Base-by-base conservation (phyloP, 345 rosid genomes). In the Rhodamnia argentea region DNA sequence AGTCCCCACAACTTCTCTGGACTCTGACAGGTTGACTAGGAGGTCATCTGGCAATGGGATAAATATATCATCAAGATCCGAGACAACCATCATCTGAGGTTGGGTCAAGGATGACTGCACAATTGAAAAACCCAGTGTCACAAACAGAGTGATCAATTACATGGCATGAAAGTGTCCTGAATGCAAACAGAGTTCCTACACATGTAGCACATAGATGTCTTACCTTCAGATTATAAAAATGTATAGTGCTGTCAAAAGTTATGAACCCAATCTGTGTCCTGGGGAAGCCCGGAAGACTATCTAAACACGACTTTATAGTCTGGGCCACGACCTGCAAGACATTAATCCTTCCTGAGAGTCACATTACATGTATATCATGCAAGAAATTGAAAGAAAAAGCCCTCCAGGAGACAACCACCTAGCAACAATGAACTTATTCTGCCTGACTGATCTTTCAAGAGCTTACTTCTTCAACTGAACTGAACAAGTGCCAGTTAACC, bases 71-170 rank as follows among this genome's bases (percentile, higher is more conserved):
- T 98, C 99, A 57, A 96, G 92, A 90, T 98, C 99, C 7, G 99
- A 93, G 86, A 98, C 97, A 85, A 98, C 99, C 98, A 98, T 95
- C 99, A 98, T 96, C 88, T 98, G 99, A 89, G 99, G 98, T 89
- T 96, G 99, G 59, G 94, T 93, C 92, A 98, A 90, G 84, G 99
- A 96, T 86, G 99, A 95, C 99, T 98, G 95, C 94, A 91, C 55
- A 84, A 52, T 22, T 18, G 7, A 32, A 70, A 70, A 70, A 70
- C 78, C 78, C 78, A 70, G 47, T 18, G 84, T 85, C 89, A 90
- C 85, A 86, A 40, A 78, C 82, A 87, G 47, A 85, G 85, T 47
- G 42, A 42, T 8, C 44, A 64, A 44, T 59, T n/a, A 47, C 16
- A 62, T 51, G 24, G 82, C 44, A 70, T 2, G 12, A 32, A 70